Percentiles rank a stretch among this genome's conserved stretches.
Conservation (phyloP, 2,329 filamentous ascomycete genomes). For the Madurella fahalii region DNA sequence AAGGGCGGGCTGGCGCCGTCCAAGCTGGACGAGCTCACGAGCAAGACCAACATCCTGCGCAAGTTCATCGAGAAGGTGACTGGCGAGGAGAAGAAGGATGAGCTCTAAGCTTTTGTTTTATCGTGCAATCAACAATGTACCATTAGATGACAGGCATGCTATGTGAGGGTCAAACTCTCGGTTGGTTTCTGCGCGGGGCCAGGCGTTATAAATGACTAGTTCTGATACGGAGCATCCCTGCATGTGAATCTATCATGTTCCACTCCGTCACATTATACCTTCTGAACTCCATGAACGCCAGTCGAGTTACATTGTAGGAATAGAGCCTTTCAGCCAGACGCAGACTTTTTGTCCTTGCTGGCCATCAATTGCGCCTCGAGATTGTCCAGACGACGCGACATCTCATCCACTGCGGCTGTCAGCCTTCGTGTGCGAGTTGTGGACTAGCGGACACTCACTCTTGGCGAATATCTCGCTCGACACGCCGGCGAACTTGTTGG, state of each 20-base stretch:
- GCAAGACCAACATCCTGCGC: conserved; percentile 81
- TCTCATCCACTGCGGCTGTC: conserved; percentile 73
- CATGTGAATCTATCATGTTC: background rate
- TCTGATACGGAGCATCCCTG: background rate
- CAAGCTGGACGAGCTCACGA: conserved; percentile 85
- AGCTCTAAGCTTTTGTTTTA: conserved; percentile 51
- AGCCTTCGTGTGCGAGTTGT: background rate
- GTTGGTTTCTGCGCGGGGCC: background rate
- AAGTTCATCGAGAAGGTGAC: conserved; percentile 64
- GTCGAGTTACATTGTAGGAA: background rate
- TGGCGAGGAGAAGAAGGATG: conserved; percentile 54
- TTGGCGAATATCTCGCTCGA: conserved; percentile 86
- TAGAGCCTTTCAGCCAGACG: conserved; percentile 8
- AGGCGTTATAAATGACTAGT: background rate
- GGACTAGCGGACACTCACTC: conserved; percentile 47
- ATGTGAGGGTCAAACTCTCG: background rate
- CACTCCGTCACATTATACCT: background rate
- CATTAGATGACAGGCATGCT: background rate
- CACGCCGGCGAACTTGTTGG: conserved; percentile 78
- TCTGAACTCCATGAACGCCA: conserved; percentile 11
- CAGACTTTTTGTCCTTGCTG: conserved; percentile 39
- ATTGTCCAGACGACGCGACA: conserved; percentile 80
- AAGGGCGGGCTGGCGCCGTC: conserved; percentile 81
- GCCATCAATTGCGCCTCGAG: conserved; percentile 69
- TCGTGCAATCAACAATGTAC: conserved; percentile 4